Evolutionary conservation across 2,329 filamentous ascomycete species (phyloP), one percentile per base, ranked within the genome.

Genomic region (Hypoxylon sp.): DNA sequence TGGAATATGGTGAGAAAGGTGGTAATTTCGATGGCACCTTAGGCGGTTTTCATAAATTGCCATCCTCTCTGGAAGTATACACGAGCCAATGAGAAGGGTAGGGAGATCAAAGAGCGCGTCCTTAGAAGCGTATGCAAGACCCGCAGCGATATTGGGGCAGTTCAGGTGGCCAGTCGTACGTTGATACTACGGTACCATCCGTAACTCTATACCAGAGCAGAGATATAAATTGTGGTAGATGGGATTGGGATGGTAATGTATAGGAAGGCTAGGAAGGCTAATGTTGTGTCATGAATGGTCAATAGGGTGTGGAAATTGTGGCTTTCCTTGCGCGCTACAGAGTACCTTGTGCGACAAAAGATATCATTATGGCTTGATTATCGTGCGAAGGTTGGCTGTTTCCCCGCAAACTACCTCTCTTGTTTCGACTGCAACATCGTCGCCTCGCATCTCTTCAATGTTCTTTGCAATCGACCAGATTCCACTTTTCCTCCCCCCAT

Each of bases 1-100:
- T 74, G 74, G 72, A 51, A 65, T 69, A 65, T 56, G 43, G 52
- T 53, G 62, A 63, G 54, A 60, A 27, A 61, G 47, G 65, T 72
- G 66, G 68, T 72, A 71, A 72, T 72, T 74, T 69, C 69, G 67
- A 74, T 74, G 70, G 55, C 63, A 74, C 73, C 70, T 71, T 70
- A 57, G 67, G 63, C 71, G 72, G 72, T 68, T 71, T 66, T 67
- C 63, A 72, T 73, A 73, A 67, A 75, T 74, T 75, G 69, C 68
- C 70, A 70, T 71, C 53, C 59, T 72, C 56, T 67, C 66, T 69
- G 62, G 65, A 59, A 63, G 65, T 65, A 69, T 55, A 48, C 27
- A 57, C 61, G 41, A 61, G 50, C 73, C 73, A 75, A 74, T 75
- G 34, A 61, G 48, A 54, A 46, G 2, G 41, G 16, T 11, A 19